These are phyloP conservation scores for Carpinus fangiana DNA, from an alignment of 306 rosid genomes.

Conservation along the genomic window DNA sequence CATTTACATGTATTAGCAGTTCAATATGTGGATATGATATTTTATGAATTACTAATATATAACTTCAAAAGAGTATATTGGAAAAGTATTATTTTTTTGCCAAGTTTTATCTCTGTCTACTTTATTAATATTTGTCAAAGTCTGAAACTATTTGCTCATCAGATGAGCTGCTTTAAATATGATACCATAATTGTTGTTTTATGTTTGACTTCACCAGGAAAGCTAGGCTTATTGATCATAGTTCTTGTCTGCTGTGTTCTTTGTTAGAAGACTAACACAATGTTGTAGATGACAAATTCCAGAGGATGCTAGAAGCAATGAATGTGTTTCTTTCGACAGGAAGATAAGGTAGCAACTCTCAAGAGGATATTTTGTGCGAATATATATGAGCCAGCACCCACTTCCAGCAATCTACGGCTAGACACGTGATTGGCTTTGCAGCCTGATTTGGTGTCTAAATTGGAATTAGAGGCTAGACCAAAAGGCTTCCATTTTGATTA, in stretches of 20 bases:
- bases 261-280: background rate
- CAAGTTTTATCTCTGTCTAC: background rate
- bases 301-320: slow-evolving; percentile 88
- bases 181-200: background rate
- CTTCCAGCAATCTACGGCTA: slow-evolving; percentile 95
- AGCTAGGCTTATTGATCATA: background rate
- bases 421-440: slow-evolving; percentile 97
- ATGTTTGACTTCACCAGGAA: no score
- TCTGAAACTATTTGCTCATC: background rate
- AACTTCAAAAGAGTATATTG: background rate
- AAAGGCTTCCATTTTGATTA: slow-evolving; percentile 44
- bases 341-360: slow-evolving; percentile 98
- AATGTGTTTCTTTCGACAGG: slow-evolving; percentile 96
- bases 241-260: background rate
- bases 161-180: background rate
- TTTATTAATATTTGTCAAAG: background rate
- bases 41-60: background rate
- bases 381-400: slow-evolving; percentile 91
- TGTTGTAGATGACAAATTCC: slow-evolving; percentile 68
- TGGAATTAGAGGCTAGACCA: slow-evolving; percentile 98
- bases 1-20: background rate
- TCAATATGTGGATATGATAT: background rate
- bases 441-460: slow-evolving; percentile 94
- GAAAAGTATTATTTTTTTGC: background rate
- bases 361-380: slow-evolving; percentile 82